phyloP scores from a whole-genome alignment of 768 basidiomycete species.

The Lactarius quietus region DNA sequence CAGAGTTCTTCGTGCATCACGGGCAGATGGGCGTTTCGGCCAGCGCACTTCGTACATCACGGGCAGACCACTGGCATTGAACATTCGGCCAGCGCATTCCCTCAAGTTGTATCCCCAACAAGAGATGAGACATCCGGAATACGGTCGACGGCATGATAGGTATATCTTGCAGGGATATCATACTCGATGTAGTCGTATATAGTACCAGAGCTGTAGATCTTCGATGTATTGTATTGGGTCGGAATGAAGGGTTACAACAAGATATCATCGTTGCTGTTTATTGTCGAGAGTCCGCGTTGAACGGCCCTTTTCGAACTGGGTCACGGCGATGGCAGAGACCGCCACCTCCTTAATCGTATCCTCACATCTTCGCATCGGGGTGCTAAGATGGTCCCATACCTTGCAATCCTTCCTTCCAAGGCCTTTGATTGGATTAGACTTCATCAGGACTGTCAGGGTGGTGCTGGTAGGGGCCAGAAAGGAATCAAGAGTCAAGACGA shows the following conservation, averaged over 20 bases:
- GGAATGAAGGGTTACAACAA: not conserved
- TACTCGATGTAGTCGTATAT: not conserved
- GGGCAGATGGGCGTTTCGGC: too few relatives aligned
- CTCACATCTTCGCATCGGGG: not conserved
- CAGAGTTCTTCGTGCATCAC: not conserved
- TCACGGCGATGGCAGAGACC: not conserved
- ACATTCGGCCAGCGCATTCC: not conserved
- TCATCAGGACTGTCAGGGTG: not conserved
- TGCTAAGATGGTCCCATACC: not conserved
- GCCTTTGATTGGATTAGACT: not conserved
- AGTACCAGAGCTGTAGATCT: not conserved
- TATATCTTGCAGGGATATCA: not conserved
- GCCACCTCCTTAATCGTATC: not conserved
- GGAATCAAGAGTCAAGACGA: not conserved
- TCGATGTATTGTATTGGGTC: not conserved
- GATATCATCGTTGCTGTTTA: not conserved
- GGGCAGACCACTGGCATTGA: not conserved
- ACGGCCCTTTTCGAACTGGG: not conserved
- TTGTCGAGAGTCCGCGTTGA: not conserved
- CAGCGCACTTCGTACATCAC: not conserved
- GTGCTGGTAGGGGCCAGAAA: not conserved
- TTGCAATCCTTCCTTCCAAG: not conserved
- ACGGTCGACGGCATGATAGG: not conserved
- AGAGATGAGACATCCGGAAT: not conserved
- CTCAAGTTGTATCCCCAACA: not conserved